A percentile compares a stretch with the other conserved stretches of the same genome.
Conservation (phyloP, 129 eudicot genomes). For the Pulicaria dysenterica region DNA sequence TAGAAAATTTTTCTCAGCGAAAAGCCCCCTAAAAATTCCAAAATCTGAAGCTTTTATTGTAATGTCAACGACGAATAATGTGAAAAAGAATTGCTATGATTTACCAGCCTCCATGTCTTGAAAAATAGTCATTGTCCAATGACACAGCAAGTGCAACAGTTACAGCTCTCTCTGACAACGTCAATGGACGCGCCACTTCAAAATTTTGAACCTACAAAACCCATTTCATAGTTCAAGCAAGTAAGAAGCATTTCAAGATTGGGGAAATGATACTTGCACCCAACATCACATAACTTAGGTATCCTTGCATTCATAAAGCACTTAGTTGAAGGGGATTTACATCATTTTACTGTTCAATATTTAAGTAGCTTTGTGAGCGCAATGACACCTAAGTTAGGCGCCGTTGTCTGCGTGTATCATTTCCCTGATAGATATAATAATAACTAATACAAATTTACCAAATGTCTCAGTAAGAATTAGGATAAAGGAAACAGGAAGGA, state of each 20-base stretch:
- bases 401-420: no score
- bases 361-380: no score
- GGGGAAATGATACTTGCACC: no score
- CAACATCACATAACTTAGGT: no score
- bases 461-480: background rate
- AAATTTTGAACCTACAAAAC: slow-evolving; percentile 69
- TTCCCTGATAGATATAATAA: no score
- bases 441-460: background rate
- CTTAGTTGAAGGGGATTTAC: no score
- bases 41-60: no score
- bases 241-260: background rate
- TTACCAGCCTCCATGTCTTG: slow-evolving; percentile 95
- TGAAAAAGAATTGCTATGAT: background rate
- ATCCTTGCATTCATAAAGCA: no score
- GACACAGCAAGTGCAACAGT: slow-evolving; percentile 95
- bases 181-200: slow-evolving; percentile 67
- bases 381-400: no score
- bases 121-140: slow-evolving; percentile 92
- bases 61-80: background rate
- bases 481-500: background rate
- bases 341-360: no score
- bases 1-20: no score
- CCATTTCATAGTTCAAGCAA: background rate
- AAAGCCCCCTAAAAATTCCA: no score
- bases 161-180: slow-evolving; percentile 87